Base-by-base conservation (phyloP, 306 rosid species). In the Erythrophleum fordii region DNA sequence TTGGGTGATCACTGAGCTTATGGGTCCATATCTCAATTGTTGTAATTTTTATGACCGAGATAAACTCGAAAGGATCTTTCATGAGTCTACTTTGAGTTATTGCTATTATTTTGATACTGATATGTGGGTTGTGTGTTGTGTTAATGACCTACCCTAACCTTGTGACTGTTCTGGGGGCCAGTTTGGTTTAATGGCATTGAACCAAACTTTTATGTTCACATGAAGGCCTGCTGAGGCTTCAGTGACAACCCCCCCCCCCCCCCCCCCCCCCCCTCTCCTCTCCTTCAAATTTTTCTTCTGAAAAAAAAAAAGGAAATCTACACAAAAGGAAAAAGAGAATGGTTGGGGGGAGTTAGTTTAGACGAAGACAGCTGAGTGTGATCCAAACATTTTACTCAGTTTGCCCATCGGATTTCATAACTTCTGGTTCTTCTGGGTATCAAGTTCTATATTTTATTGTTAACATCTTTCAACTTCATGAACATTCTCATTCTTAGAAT, bases 31-130 rank as follows among this genome's bases (percentile, higher is more conserved):
- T 8, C 16, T 59, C 10, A 13, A 28, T 58, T 29, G 41, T 74
- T 31, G 52, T 2, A 22, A 66, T 75, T 82, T 69, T 8, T 6
- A 62, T 69, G 31, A 3, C 28, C 17, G 67, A 45, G 42, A 34
- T 77, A 1, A 25, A 55, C 35, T 35, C 34, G 25, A 65, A 75
- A 70, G n/a, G n/a, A 67, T 37, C 41, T 44, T 49, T 59, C 69
- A 18, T 59, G 28, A 51, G 34, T 26, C 2, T 3, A 8, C 48
- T 65, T 41, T 52, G 0, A 25, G 73, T 78, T 52, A 12, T 73
- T 77, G 76, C n/a, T 74, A 58, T 26, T 78, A 34, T 61, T 34
- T 55, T 42, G 73, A 69, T 76, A 70, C 55, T 79, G 86, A 76
- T 76, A 59, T 75, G 79, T 73, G 78, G 70, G 81, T 49, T 45